Evolutionary conservation across 768 basidiomycete species (phyloP).

Genomic region (Tremella mesenterica): DNA sequence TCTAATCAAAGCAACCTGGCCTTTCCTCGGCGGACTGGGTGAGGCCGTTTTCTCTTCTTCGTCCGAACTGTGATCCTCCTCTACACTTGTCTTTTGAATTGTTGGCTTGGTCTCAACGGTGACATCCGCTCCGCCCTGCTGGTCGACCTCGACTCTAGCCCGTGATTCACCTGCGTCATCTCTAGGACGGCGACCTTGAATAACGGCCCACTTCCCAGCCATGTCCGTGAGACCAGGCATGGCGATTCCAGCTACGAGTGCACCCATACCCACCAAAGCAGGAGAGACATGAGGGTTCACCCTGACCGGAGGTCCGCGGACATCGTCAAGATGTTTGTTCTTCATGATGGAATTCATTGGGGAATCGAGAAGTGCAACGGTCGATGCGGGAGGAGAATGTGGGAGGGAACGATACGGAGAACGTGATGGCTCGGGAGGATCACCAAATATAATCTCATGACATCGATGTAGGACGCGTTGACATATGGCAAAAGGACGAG

Average conservation of each 20-base stretch:
- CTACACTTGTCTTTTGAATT: slow-evolving; percentile 7
- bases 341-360: neutral
- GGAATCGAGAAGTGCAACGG: slow-evolving; percentile 1
- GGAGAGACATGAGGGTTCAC: slow-evolving; percentile 67
- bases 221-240: slow-evolving; percentile 66
- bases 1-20: neutral
- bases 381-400: slow-evolving; percentile 48
- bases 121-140: slow-evolving; percentile 33
- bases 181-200: slow-evolving; percentile 60
- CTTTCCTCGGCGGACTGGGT: neutral
- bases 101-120: neutral
- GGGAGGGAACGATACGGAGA: slow-evolving; percentile 60
- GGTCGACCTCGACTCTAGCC: slow-evolving; percentile 51
- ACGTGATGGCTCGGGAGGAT: slow-evolving; percentile 59
- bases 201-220: slow-evolving; percentile 74
- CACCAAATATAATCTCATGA: slow-evolving; percentile 92
- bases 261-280: slow-evolving; percentile 72
- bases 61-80: neutral
- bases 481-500: slow-evolving; percentile 78
- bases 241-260: slow-evolving; percentile 64
- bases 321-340: neutral
- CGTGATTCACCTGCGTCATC: slow-evolving; percentile 33
- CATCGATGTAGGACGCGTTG: slow-evolving; percentile 82
- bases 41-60: slow-evolving; percentile 2
- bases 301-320: slow-evolving; percentile 49